These are phyloP conservation scores for Aspergillus uvarum DNA, from an alignment of 2,329 filamentous ascomycete species.

Conservation along the genomic window DNA sequence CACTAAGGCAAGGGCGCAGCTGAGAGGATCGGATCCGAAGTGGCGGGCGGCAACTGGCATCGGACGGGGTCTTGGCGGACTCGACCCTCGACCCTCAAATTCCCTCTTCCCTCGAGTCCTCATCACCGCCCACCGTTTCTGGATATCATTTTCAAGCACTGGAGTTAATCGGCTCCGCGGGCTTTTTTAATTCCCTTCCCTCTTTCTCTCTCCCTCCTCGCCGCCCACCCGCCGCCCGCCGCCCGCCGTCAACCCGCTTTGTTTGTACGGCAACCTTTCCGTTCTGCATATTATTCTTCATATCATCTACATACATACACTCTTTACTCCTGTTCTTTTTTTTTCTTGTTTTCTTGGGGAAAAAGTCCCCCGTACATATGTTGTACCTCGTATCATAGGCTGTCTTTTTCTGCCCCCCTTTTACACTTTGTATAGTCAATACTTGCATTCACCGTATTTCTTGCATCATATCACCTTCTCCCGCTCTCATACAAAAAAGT, in stretches of 20 bases:
- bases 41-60: constrained; percentile 17
- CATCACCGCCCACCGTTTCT: constrained; percentile 5
- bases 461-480: background rate
- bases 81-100: too few species aligned
- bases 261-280: background rate
- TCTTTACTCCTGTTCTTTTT: background rate
- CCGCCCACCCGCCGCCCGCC: background rate
- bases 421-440: constrained; percentile 12
- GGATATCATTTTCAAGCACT: background rate
- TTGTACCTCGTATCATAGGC: constrained; percentile 3
- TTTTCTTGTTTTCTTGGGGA: background rate
- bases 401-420: background rate
- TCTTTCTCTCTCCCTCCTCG: constrained; percentile 1
- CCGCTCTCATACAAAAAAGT: background rate
- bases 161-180: background rate
- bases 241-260: background rate
- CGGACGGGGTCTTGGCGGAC: background rate
- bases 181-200: background rate
- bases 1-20: constrained; percentile 6
- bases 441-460: constrained; percentile 5
- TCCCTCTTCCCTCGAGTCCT: too few species aligned
- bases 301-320: background rate
- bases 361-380: constrained; percentile 16
- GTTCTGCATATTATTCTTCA: background rate
- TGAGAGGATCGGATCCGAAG: constrained; percentile 9